Percentiles rank a stretch among this genome's conserved stretches.
Evolutionary conservation across 1,139 yeast species (phyloP).

Genomic region (Blastobotrys capitulatus): DNA sequence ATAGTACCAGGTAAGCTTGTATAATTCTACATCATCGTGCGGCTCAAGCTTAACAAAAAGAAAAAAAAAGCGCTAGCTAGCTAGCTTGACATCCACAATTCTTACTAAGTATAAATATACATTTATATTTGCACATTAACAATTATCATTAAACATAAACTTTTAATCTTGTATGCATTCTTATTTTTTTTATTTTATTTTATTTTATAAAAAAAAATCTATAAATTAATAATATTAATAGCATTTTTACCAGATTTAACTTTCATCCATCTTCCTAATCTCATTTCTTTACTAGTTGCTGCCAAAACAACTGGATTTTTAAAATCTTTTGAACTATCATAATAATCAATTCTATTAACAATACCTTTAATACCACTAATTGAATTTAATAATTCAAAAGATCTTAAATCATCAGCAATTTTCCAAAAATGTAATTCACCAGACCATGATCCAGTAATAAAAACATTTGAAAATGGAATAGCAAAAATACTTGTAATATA

Average conservation of each 20-base stretch:
- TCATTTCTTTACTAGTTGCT: slow-evolving; percentile 75
- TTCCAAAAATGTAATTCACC: slow-evolving; percentile 77
- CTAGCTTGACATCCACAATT: too few species aligned
- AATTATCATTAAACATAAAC: too few species aligned
- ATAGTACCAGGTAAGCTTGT: too few species aligned
- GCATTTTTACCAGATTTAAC: slow-evolving; percentile 28
- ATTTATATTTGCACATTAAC: too few species aligned
- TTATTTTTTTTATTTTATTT: background rate
- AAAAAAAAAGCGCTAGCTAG: too few species aligned
- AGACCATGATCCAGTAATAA: slow-evolving; percentile 83
- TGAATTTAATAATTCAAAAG: slow-evolving; percentile 39
- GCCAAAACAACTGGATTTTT: slow-evolving; percentile 52
- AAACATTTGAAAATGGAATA: slow-evolving; percentile 83
- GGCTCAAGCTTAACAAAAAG: too few species aligned
- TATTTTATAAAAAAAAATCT: too few species aligned
- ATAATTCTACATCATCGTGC: too few species aligned
- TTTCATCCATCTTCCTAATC: slow-evolving; percentile 74
- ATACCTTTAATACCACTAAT: slow-evolving; percentile 63
- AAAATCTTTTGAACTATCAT: slow-evolving; percentile 44
- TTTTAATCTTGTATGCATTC: too few species aligned
- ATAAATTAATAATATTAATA: slow-evolving; percentile 17
- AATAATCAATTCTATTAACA: slow-evolving; percentile 60
- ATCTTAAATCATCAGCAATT: slow-evolving; percentile 56
- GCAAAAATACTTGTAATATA: slow-evolving; percentile 82
- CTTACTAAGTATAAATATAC: too few species aligned